These are phyloP conservation scores for Chloranthus sessilifolius DNA, from an alignment of 164 flowering plant genomes.

Conservation along the genomic window DNA sequence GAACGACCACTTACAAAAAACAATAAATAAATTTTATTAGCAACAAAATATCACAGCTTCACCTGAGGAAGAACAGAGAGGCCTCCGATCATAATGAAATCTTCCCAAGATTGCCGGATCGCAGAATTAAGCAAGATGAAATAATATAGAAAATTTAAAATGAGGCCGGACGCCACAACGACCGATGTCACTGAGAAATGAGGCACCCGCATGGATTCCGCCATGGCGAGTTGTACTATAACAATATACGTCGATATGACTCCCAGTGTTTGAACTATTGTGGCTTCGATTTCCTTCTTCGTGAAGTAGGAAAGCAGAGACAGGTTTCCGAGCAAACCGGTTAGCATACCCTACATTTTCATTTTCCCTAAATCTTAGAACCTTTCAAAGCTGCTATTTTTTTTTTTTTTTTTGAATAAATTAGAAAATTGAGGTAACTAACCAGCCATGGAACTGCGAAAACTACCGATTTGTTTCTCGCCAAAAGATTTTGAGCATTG, in stretches of 20 bases:
- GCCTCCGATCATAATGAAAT: conserved; percentile 78
- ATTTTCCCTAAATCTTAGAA: too few species aligned
- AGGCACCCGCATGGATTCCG: conserved; percentile 75
- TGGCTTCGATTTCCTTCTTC: conserved; percentile 70
- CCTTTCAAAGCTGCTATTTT: too few species aligned
- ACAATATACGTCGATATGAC: conserved; percentile 58
- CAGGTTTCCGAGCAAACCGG: conserved; percentile 84
- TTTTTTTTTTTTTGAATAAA: too few species aligned
- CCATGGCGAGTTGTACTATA: conserved; percentile 67
- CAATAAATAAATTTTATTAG: too few species aligned
- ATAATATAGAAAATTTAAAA: conserved; percentile 63
- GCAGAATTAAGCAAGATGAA: conserved; percentile 38
- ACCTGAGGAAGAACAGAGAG: conserved; percentile 84
- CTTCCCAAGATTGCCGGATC: conserved; percentile 81
- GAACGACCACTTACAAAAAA: too few species aligned
- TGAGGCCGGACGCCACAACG: conserved; percentile 54
- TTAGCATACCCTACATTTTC: conserved; percentile 78
- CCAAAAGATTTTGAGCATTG: too few species aligned
- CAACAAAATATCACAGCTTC: too few species aligned
- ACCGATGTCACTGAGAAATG: conserved; percentile 44
- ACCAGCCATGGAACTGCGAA: too few species aligned
- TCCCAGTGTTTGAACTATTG: conserved; percentile 78
- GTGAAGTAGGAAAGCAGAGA: conserved; percentile 76
- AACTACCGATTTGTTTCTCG: too few species aligned
- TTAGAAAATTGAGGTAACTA: too few species aligned